Evolutionary conservation across 345 rosid species (phyloP).

Genomic region (Noccaea caerulescens): DNA sequence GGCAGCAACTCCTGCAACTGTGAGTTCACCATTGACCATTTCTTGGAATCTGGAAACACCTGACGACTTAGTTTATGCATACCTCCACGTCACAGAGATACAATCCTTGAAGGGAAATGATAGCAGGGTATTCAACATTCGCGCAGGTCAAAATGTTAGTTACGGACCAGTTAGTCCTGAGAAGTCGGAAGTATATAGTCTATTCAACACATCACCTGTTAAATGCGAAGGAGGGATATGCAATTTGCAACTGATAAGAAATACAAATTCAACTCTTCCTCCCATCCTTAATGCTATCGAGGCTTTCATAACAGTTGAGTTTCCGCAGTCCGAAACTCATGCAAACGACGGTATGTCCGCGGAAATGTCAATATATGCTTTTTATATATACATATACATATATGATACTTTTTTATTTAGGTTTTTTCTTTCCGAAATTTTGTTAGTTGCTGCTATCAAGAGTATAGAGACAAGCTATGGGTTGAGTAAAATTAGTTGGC

Average conservation of each 20-base stretch:
- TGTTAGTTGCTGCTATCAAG: slow-evolving; percentile 50
- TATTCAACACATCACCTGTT: slow-evolving; percentile 8
- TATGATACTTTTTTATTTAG: neutral
- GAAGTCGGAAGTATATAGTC: neutral
- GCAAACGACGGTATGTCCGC: slow-evolving; percentile 29
- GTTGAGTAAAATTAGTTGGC: slow-evolving; percentile 51
- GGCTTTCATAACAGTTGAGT: slow-evolving; percentile 18
- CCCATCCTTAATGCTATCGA: slow-evolving; percentile 43
- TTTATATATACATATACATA: neutral
- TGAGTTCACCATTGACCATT: slow-evolving; percentile 29
- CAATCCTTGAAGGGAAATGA: slow-evolving; percentile 27
- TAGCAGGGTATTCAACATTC: slow-evolving; percentile 38
- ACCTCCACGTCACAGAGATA: slow-evolving; percentile 35
- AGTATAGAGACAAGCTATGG: slow-evolving; percentile 48
- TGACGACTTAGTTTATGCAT: slow-evolving; percentile 32
- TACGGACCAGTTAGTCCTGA: slow-evolving; percentile 37
- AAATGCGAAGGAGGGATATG: slow-evolving; percentile 28
- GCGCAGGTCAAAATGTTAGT: slow-evolving; percentile 18
- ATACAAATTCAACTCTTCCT: slow-evolving; percentile 40
- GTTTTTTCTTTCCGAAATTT: neutral
- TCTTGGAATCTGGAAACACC: slow-evolving; percentile 36
- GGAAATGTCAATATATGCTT: neutral
- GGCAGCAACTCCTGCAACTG: slow-evolving; percentile 34
- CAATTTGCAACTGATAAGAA: slow-evolving; percentile 31
- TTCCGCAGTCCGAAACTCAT: slow-evolving; percentile 34